phyloP scores from a whole-genome alignment of 371 early-diverging fungal species.

The Blakeslea trispora region DNA sequence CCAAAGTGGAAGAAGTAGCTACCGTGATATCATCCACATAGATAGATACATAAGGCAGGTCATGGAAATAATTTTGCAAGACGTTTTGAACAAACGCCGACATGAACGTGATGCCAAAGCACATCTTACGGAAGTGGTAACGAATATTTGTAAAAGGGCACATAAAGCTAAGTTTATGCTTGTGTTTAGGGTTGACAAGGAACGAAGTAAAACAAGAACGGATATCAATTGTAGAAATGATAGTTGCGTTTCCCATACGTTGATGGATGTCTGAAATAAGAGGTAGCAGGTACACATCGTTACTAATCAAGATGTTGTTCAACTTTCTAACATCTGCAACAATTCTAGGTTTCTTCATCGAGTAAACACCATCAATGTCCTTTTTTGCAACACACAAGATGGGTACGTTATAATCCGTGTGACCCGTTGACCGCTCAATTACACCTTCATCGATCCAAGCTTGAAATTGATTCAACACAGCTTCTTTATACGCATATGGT shows the following conservation, averaged over 20 bases:
- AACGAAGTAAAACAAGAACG: conserved; percentile 8
- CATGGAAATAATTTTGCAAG: not conserved
- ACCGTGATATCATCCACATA: conserved; percentile 10
- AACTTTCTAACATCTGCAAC: conserved; percentile 8
- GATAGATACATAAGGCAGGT: conserved; percentile 2
- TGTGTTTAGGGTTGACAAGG: not conserved
- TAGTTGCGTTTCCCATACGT: not conserved
- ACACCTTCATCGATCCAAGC: not conserved
- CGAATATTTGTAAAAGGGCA: conserved; percentile 4
- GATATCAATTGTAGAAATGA: conserved; percentile 4
- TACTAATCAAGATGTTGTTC: not conserved
- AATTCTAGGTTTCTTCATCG: conserved; percentile 3
- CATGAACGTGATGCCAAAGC: conserved; percentile 5
- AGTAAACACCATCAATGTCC: not conserved
- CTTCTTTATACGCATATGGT: not conserved
- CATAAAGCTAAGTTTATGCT: conserved; percentile 4
- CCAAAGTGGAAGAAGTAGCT: not conserved
- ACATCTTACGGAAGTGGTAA: not conserved
- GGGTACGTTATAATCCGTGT: not conserved
- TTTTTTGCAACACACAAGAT: not conserved
- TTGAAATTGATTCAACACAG: not conserved
- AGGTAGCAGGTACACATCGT: not conserved
- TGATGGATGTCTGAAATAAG: not conserved
- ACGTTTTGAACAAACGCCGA: conserved; percentile 2
- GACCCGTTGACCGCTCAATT: not conserved